Evolutionary conservation across 75 land plant species (phyloP).

Genomic region (Picea sitchensis): DNA sequence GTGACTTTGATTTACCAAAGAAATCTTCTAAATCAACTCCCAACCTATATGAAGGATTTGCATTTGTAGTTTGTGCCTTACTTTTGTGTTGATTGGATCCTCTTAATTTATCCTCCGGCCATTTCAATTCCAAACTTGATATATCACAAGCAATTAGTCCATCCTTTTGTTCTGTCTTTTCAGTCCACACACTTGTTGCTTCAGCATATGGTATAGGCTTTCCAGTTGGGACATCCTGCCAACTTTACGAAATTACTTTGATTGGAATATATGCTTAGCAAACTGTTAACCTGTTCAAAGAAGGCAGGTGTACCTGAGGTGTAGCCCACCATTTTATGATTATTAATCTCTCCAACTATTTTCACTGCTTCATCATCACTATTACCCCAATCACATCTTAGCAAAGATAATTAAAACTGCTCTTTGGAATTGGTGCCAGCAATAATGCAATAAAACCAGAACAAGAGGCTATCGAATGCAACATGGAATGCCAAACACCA

Average conservation of each 20-base stretch:
- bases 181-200: background rate
- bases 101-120: background rate
- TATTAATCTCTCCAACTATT: too few relatives aligned
- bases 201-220: background rate
- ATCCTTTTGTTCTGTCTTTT: background rate
- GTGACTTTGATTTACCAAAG: conserved; percentile 5
- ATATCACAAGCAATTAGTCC: conserved; percentile 8
- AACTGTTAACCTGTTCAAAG: conserved; percentile 9
- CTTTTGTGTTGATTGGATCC: background rate
- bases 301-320: conserved; percentile 13
- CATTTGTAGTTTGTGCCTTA: background rate
- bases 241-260: conserved; percentile 14
- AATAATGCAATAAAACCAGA: too few relatives aligned
- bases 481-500: too few relatives aligned
- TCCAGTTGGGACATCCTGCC: conserved; percentile 6
- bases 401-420: too few relatives aligned
- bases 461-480: too few relatives aligned
- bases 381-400: too few relatives aligned
- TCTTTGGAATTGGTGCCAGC: too few relatives aligned
- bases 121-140: conserved; percentile 9
- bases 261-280: conserved; percentile 8
- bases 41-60: background rate
- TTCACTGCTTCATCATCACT: too few relatives aligned
- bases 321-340: background rate
- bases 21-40: conserved; percentile 9